Conservation (phyloP, 2,329 filamentous ascomycete genomes). For the Graphilbum fragrans region DNA sequence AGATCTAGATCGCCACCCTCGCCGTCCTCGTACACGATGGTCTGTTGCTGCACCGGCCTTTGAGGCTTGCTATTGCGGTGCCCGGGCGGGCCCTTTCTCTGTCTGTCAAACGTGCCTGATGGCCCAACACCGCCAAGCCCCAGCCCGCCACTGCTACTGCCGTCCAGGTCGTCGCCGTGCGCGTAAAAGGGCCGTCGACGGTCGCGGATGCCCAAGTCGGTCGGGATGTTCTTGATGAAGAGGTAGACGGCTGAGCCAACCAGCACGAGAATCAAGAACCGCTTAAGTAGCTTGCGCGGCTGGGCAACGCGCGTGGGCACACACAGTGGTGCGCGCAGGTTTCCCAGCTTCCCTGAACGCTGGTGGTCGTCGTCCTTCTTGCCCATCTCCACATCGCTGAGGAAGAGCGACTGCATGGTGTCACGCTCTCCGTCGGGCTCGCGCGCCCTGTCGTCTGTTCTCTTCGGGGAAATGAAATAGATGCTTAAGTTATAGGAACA, state of each 20-base stretch:
- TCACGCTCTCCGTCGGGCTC: neutral
- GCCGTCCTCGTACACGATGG: neutral
- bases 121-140: too few relatives aligned
- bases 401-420: slow-evolving; percentile 35
- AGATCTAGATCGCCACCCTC: neutral
- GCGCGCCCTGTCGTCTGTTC: too few relatives aligned
- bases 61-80: neutral
- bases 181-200: slow-evolving; percentile 25
- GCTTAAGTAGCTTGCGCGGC: slow-evolving; percentile 40
- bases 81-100: neutral
- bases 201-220: slow-evolving; percentile 24
- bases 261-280: slow-evolving; percentile 33
- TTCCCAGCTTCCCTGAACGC: slow-evolving; percentile 14
- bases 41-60: neutral
- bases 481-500: too few relatives aligned
- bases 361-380: slow-evolving; percentile 49
- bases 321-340: neutral
- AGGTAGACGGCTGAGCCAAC: slow-evolving; percentile 45
- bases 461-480: too few relatives aligned
- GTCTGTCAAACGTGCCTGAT: neutral
- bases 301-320: slow-evolving; percentile 13
- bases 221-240: slow-evolving; percentile 52
- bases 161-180: slow-evolving; percentile 8
- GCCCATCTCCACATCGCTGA: slow-evolving; percentile 41
- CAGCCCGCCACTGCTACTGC: too few relatives aligned